Evolutionary conservation across 148 eudicot genomes (phyloP), one percentile per base, ranked within the genome.

Genomic region (Diospyros kaki): DNA sequence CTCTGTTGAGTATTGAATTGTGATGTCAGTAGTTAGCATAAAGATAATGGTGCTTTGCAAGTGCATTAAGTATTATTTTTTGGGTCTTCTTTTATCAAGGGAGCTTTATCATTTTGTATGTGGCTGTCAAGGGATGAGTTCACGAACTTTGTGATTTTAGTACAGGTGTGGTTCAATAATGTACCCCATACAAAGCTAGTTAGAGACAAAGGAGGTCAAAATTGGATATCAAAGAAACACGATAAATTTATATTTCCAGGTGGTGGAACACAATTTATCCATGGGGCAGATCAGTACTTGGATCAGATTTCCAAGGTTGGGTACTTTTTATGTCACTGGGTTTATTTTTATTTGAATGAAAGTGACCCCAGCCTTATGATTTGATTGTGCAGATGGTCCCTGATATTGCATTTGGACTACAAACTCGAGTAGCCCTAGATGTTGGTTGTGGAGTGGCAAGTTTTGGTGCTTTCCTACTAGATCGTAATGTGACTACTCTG

Each of bases 381-480:
- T 68, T 69, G 74, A 58, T 61, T 66, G 8, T 80, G 82, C 81
- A 91, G 97, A 88, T 92, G 97, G 81, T 84, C 75, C 94, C 90
- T 60, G 90, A 83, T 58, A 89, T 92, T 73, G 82, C 74, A 68
- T 88, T 88, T 84, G 97, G 97, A 14, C 74, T 71, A 77, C 87
- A 72, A 39, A 84, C 85, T 12, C 75, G 90, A 78, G 85, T 88
- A 73, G 94, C 80, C 58, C 77, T 92, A 80, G 97, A 92, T 83
- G 69, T 92, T 83, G 94, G 90, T 17, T 85, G 90, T 73, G 90
- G 94, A 64, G 87, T 86, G 14, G 93, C 93, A 66, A 88, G 91
- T 79, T 92, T 92, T 84, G 94, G 94, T 70, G 97, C 93, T 3
- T 88, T 80, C 75, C 79, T 92, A 80, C 69, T 89, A 63, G 84